Evolutionary conservation across 768 basidiomycete species (phyloP), one percentile per base, ranked within the genome.

Genomic region (Suillus placidus): DNA sequence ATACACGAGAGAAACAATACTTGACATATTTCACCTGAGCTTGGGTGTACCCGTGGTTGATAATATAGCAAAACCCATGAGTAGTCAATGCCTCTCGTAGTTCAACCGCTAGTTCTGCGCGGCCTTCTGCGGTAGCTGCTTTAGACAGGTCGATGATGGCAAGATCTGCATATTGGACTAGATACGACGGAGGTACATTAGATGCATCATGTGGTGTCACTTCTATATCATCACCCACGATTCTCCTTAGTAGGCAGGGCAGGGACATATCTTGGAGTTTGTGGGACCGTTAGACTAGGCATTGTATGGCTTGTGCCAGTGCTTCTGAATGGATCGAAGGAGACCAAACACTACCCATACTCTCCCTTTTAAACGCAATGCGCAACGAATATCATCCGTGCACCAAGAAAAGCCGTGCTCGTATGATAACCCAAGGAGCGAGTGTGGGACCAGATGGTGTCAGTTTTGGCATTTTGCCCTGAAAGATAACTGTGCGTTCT

Each of bases 101-200:
- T 65, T 82, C 74, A 6, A 71, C 60, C 0, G 80, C 79, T 1
- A 86, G 74, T 43, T 73, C 74, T 1, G 71, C 68, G 2, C 80
- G 77, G 7, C 78, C 83, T 66, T 83, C 78, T 0, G 71, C 69
- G 12, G 80, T 82, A 0, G 62, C 55, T 3, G 75, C 78, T 56
- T 79, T 73, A 6, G 83, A 76, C n/a, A 87, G 68, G 67, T 86
- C 85, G 58, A 86, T 79, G 54, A 83, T 74, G 1, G 82, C 75
- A 8, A 87, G 77, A 45, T 84, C 81, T 7, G 84, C 85, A 69
- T 74, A 80, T 30, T 79, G 75, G 64, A 79, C 79, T 80, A 62
- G 4, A 26, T 30, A 40, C 20, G 35, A n/a, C 26, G 26, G 62
- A 72, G 78, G 61, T 69, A 32, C 64, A 78, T 77, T 68, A 34